Conservation (phyloP, 176 grass and related monocot species). For the Dactylis glomerata region DNA sequence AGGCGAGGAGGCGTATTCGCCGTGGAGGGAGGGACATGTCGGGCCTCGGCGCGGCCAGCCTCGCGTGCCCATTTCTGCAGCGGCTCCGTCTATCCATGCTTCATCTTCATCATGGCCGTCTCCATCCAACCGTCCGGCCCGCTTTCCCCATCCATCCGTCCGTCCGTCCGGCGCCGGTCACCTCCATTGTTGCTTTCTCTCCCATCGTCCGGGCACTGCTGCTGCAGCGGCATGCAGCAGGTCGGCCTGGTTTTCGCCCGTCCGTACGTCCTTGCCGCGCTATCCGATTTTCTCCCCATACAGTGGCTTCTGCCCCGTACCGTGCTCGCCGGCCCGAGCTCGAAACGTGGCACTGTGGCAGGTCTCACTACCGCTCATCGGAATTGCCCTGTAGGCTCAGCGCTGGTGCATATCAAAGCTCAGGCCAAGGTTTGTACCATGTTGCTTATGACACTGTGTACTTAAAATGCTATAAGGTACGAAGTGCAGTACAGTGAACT, state of each 20-base stretch:
- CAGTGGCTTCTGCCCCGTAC: neutral
- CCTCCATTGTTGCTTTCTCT: neutral
- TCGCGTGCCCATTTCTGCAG: conserved; percentile 10
- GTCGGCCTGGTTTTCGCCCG: neutral
- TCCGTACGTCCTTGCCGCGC: conserved; percentile 2
- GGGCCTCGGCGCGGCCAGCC: neutral
- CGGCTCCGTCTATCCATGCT: neutral
- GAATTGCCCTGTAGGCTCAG: conserved; percentile 21
- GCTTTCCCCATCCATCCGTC: neutral
- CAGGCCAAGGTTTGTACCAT: neutral
- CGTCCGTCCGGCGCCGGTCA: conserved; percentile 5
- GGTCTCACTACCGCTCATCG: conserved; percentile 15
- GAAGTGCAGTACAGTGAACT: too few relatives aligned
- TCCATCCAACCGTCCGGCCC: conserved; percentile 14
- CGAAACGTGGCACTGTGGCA: conserved; percentile 55
- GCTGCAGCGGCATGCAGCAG: neutral
- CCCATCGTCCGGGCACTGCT: neutral
- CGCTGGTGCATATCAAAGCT: neutral
- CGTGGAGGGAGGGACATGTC: conserved; percentile 16
- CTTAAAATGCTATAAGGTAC: neutral
- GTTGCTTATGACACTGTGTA: neutral
- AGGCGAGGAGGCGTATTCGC: neutral
- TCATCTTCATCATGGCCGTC: neutral
- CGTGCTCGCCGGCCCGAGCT: conserved; percentile 9
- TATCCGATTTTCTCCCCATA: neutral